Evolutionary conservation across 1,284 basidiomycete species (phyloP), one percentile per base, ranked within the genome.

Genomic region (Coniferiporia sulphurascens): DNA sequence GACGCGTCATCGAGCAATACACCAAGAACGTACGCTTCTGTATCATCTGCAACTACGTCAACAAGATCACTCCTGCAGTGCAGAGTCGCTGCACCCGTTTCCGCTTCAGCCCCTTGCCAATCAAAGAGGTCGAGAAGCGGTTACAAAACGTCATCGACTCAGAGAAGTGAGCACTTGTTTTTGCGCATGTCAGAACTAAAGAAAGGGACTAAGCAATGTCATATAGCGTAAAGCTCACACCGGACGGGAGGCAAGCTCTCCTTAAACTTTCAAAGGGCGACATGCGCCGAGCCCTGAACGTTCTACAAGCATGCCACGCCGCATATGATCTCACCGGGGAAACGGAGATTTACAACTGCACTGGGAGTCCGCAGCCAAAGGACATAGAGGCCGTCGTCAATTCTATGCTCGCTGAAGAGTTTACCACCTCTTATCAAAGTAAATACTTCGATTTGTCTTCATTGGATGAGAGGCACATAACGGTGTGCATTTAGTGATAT

Each of bases 31-130:
- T 98, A 63, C 87, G 97, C 38, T 99, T 99, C 74, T 98, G 96
- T 75, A 99, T 99, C 68, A 97, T 99, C 64, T 98, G 97, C 83
- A 99, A 99, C 76, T 99, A 99, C 68, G 97, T 99, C 72, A 99
- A 99, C 84, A 98, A 98, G 75, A 99, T 99, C 71, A 89, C 91
- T 5, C 97, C 97, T 3, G 97, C 97, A 21, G 97, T 99, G 63
- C 97, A 99, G 76, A 97, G 94, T 71, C 90, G 97, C 53, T 99
- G 97, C 76, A 99, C 97, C 2, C 83, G 96, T 41, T 99, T 99
- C 77, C 82, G 95, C 52, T 99, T 99, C 76, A 95, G 93, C n/a
- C 97, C 97, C 0, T 75, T 99, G 35, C 93, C 95, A 1, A 86
- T 90, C 19, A 68, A 72, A 6, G 93, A 99, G 71, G 91, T 99